Evolutionary conservation across 139 green algal genomes (phyloP), one percentile per base, ranked within the genome.

Genomic region (Chlamydomonas eustigma): DNA sequence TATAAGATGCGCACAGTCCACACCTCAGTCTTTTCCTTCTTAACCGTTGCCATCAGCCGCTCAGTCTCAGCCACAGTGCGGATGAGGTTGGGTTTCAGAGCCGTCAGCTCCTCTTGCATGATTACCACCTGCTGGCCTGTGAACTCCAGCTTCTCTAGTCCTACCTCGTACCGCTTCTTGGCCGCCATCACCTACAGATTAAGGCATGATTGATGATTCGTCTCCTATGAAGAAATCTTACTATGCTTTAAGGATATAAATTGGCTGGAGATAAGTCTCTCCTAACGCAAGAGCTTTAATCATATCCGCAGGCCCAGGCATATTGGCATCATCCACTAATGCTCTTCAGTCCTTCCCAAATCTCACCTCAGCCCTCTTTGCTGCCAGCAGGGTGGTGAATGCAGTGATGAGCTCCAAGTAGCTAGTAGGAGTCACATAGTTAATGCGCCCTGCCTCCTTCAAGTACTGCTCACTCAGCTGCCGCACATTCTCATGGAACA

Each of bases 391-490:
- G 1, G 68, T 78, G 50, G 86, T 84, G 85, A 92, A 93, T n/a
- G 86, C 75, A 12, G 75, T 84, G 70, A 95, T 89, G 38, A 95
- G 86, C 80, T 92, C 86, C 25, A 95, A 83, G 84, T 93, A 95
- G 1, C 80, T 90, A 0, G 91, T 93, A 28, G 90, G 91, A 2
- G 91, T 95, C 2, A 95, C 90, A 81, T 95, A 94, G 67, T 91
- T 92, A 78, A 86, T 78, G n/a, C 91, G 83, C n/a, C 91, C 84
- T n/a, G 86, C 50, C 76, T 93, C 84, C 71, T 77, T 77, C 28
- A 28, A 12, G 74, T 81, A 86, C 36, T 79, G 77, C 6, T 78
- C 75, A 39, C 76, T 87, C 37, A 86, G 69, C 5, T 86, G 32
- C 6, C 68, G 67, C 63, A 88, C 83, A 44, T 81, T 73, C 69